Evolutionary conservation across 768 basidiomycete genomes (phyloP).

Genomic region (Gyrodon lividus): DNA sequence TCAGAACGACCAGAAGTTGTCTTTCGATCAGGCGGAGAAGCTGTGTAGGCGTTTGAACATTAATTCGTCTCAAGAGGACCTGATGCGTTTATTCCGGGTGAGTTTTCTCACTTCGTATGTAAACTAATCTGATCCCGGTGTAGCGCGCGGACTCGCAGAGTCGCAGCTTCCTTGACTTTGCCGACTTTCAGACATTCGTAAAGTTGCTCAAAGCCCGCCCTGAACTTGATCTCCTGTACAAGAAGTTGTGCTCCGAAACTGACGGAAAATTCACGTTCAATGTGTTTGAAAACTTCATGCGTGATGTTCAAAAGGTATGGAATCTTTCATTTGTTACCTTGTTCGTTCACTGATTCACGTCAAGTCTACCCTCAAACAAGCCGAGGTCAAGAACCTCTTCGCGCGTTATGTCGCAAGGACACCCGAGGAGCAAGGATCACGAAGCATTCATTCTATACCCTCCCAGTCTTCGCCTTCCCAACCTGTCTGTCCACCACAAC

Average conservation of each 20-base stretch:
- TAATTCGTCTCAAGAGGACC: conserved; percentile 50
- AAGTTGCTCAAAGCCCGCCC: conserved; percentile 80
- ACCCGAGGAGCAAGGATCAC: background rate
- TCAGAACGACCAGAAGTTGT: conserved; percentile 57
- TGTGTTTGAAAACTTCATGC: conserved; percentile 52
- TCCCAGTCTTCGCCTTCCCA: background rate
- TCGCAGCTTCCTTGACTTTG: conserved; percentile 67
- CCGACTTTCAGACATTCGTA: conserved; percentile 80
- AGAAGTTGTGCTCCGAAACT: conserved; percentile 32
- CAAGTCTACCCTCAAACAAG: conserved; percentile 36
- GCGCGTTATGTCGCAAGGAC: conserved; percentile 31
- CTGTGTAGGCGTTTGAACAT: conserved; percentile 73
- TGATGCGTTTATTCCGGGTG: conserved; percentile 61
- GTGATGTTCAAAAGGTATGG: conserved; percentile 48
- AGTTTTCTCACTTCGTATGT: background rate
- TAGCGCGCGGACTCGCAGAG: conserved; percentile 63
- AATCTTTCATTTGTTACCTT: background rate
- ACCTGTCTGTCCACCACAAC: background rate
- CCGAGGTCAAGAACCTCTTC: conserved; percentile 37
- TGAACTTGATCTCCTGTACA: conserved; percentile 72
- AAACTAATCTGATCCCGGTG: background rate
- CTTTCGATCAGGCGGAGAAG: conserved; percentile 69
- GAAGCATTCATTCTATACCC: background rate
- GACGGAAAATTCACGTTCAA: conserved; percentile 37
- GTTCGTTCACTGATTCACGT: conserved; percentile 10